A percentile compares a stretch with the other conserved stretches of the same genome.
Conservation (phyloP, 176 grass and related monocot species). For the Bolboschoenus planiculmis region DNA sequence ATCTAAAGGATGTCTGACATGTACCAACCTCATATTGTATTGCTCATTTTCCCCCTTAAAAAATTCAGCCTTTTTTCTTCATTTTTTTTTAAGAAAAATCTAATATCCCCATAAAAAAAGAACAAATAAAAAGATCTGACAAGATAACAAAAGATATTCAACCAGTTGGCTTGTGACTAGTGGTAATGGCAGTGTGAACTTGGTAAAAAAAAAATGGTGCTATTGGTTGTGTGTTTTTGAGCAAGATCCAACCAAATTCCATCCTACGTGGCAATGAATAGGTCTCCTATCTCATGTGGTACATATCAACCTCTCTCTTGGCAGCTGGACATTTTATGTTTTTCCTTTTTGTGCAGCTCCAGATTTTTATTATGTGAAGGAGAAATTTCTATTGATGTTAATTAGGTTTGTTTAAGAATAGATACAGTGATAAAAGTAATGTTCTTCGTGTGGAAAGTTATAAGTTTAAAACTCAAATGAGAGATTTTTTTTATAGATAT, state of each 20-base stretch:
- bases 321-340: too few relatives aligned
- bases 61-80: neutral
- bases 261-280: neutral
- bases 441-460: too few relatives aligned
- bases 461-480: too few relatives aligned
- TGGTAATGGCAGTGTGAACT: slow-evolving; percentile 20
- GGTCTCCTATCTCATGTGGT: neutral
- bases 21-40: slow-evolving; percentile 5
- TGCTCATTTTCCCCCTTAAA: neutral
- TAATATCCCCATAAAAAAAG: neutral
- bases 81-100: neutral
- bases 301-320: neutral
- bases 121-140: slow-evolving; percentile 2
- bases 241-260: neutral
- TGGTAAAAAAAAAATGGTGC: neutral
- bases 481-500: too few relatives aligned
- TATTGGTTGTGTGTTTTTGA: neutral
- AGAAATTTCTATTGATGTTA: too few relatives aligned
- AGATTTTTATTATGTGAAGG: too few relatives aligned
- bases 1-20: neutral
- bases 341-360: too few relatives aligned
- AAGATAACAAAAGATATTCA: neutral
- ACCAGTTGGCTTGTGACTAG: slow-evolving; percentile 7
- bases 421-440: too few relatives aligned
- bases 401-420: too few relatives aligned